Base-by-base conservation (phyloP, 2,329 filamentous ascomycete species). In the Pseudocercospora pini-densiflorae region DNA sequence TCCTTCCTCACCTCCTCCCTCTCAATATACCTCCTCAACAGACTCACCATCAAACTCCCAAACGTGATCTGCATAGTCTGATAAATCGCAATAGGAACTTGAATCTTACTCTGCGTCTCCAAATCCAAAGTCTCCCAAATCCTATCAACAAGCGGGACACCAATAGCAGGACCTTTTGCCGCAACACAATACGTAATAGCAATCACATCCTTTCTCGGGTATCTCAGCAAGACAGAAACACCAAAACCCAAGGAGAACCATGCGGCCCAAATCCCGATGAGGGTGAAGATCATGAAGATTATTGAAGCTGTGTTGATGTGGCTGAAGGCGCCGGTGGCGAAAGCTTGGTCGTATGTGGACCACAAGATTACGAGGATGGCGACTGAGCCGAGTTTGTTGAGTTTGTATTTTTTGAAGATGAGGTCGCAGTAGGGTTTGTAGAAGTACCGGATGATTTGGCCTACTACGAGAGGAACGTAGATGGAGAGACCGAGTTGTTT, bases 101-200 rank as follows among this genome's bases (percentile, higher is more conserved):
- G 86, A 55, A 90, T 84, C 70, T 85, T 86, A 0, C 86, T 83
- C 67, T 86, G 81, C 21, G 86, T 83, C 43, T 85, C 77, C 51
- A 86, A 78, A 68, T 85, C 83, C 9, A 87, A 78, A n/a, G 84
- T 81, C 16, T 81, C 80, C 81, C 88, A 92, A 87, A 92, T 91
- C 66, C 89, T 86, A 40, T 87, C 86, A 59, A 87, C 84, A 29
- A 92, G 76, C 0, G 90, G 90, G 8, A 92, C 89, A 0, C 89
- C 89, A 66, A 92, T 81, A 2, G 87, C 88, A 1, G 89, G 89
- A 2, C 90, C 91, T 78, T 92, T 92, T 16, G 90, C 90, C 0
- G 90, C 89, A 36, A 88, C 89, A 71, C 89, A 92, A 77, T 92
- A 92, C 71, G 89, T 92, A 12, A 91, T 86, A 0, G 90, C 89